phyloP scores from a whole-genome alignment of 2,329 filamentous ascomycete genomes.

The Lachnellula occidentalis region DNA sequence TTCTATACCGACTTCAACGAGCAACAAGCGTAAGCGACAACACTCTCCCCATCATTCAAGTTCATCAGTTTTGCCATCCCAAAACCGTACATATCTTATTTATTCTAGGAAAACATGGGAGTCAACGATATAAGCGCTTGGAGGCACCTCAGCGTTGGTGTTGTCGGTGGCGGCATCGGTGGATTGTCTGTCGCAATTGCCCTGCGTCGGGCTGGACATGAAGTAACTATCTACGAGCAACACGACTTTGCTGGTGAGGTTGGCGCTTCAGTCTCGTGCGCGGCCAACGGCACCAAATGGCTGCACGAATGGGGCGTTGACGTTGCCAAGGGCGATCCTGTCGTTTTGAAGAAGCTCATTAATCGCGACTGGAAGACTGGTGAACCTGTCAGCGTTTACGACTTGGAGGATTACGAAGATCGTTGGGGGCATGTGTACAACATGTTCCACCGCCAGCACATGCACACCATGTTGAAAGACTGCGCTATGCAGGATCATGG shows the following conservation, averaged over 20 bases:
- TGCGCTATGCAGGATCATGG: constrained; percentile 51
- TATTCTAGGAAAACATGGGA: no score
- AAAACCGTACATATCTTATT: no score
- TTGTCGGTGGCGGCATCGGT: constrained; percentile 44
- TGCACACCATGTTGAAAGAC: constrained; percentile 61
- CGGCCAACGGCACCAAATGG: constrained; percentile 66
- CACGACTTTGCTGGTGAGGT: constrained; percentile 63
- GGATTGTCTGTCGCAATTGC: constrained; percentile 46
- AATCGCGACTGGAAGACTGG: constrained; percentile 67
- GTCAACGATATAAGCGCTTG: no score
- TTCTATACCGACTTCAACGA: no score
- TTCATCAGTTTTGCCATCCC: no score
- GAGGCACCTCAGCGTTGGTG: constrained; percentile 40
- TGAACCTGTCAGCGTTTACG: constrained; percentile 58
- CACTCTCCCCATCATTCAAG: no score
- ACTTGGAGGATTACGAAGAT: constrained; percentile 59
- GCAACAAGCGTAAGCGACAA: no score
- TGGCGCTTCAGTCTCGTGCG: constrained; percentile 61
- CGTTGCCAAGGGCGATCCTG: constrained; percentile 57
- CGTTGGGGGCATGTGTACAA: constrained; percentile 61
- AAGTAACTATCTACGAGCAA: constrained; percentile 59
- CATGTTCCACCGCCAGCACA: constrained; percentile 64
- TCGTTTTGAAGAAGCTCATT: constrained; percentile 61
- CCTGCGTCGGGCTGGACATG: constrained; percentile 47
- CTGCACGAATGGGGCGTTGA: constrained; percentile 64